These are phyloP conservation scores for Penicillium mononematosum DNA, from an alignment of 495 filamentous ascomycete genomes.

Conservation along the genomic window DNA sequence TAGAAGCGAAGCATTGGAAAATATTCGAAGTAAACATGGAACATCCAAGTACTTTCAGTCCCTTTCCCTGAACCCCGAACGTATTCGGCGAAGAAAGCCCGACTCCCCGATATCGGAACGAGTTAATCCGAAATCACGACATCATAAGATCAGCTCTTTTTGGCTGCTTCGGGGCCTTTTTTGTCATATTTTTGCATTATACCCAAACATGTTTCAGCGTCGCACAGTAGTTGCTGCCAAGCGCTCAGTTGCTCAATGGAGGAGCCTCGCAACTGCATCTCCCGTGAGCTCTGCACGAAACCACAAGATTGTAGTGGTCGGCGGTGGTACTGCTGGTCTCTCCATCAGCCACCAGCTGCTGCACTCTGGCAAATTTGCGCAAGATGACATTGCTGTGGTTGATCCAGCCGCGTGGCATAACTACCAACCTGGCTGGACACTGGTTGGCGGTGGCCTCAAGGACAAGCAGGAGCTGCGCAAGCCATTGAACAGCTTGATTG, in stretches of 20 bases:
- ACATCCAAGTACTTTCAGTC: not conserved
- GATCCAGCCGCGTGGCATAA: slow-evolving; percentile 65
- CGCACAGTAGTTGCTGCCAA: slow-evolving; percentile 17
- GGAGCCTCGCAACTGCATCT: slow-evolving; percentile 43
- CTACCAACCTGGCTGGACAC: slow-evolving; percentile 72
- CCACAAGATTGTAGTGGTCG: slow-evolving; percentile 65
- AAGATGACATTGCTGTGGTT: slow-evolving; percentile 64
- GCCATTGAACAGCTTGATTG: slow-evolving; percentile 52
- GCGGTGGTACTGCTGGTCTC: slow-evolving; percentile 62
- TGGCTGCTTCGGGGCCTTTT: not conserved
- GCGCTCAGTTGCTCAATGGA: slow-evolving; percentile 21
- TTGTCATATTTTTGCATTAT: not conserved
- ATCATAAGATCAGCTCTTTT: not conserved
- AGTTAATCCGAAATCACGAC: slow-evolving; percentile 13
- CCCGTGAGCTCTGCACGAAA: slow-evolving; percentile 38
- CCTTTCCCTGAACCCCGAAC: not conserved
- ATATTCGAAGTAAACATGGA: not conserved
- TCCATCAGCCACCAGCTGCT: slow-evolving; percentile 64
- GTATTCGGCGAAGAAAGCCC: slow-evolving; percentile 1
- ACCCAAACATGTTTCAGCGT: slow-evolving; percentile 24
- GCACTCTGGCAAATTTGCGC: slow-evolving; percentile 50
- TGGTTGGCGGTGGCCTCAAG: slow-evolving; percentile 65
- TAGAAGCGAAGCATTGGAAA: not conserved
- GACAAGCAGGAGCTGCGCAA: slow-evolving; percentile 52
- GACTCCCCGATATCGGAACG: slow-evolving; percentile 3